phyloP scores from a whole-genome alignment of 2,329 filamentous ascomycete genomes.

The Fusarium citri region DNA sequence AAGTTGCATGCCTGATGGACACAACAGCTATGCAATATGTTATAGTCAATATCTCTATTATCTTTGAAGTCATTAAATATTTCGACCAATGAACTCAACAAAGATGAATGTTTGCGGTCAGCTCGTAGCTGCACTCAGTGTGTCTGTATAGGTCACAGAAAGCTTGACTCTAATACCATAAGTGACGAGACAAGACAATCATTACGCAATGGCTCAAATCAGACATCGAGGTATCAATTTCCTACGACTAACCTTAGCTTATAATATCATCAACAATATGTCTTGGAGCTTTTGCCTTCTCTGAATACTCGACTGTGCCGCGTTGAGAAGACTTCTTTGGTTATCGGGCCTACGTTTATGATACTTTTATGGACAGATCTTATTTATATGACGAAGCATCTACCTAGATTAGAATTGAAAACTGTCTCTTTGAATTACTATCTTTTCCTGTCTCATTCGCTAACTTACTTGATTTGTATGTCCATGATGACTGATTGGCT shows the following conservation, averaged over 20 bases:
- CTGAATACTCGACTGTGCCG: not conserved
- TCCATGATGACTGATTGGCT: conserved; percentile 23
- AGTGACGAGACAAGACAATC: not conserved
- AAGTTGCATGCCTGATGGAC: not conserved
- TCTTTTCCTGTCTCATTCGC: not conserved
- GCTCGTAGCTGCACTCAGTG: not conserved
- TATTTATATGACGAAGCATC: not conserved
- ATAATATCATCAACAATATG: not conserved
- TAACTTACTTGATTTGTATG: conserved; percentile 22
- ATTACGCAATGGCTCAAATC: not conserved
- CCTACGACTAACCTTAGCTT: not conserved
- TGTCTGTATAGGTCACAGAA: not conserved
- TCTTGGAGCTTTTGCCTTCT: not conserved
- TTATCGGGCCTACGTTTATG: not conserved
- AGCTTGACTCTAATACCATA: not conserved
- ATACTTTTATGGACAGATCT: not conserved
- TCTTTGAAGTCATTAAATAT: not conserved
- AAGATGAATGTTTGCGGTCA: not conserved
- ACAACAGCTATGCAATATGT: not conserved
- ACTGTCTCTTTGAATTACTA: not conserved
- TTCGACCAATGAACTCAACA: not conserved
- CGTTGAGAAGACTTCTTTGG: not conserved
- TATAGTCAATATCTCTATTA: not conserved
- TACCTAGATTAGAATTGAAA: not conserved
- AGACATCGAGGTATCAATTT: not conserved